These are phyloP conservation scores for Persicaria maculosa DNA, from an alignment of 148 eudicot species.

Conservation along the genomic window DNA sequence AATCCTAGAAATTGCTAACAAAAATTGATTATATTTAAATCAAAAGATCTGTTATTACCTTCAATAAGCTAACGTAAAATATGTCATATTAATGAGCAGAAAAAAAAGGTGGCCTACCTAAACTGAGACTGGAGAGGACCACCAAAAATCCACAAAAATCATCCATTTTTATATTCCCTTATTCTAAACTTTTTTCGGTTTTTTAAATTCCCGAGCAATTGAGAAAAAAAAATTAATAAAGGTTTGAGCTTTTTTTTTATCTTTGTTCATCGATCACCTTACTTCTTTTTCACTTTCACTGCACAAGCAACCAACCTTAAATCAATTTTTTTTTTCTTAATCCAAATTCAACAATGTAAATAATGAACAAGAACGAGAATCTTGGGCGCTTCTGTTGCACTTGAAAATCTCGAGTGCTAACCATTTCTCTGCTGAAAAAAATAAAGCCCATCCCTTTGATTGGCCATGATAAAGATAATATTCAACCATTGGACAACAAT, in stretches of 20 bases:
- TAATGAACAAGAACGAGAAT: neutral
- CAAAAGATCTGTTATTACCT: too few relatives aligned
- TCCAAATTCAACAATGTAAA: neutral
- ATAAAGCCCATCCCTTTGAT: neutral
- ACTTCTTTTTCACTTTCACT: neutral
- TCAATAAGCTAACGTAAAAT: too few relatives aligned
- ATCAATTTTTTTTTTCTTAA: neutral
- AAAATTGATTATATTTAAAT: too few relatives aligned
- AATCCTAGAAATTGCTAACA: too few relatives aligned
- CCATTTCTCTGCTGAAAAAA: neutral
- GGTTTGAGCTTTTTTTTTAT: neutral
- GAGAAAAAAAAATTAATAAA: neutral
- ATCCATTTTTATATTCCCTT: neutral
- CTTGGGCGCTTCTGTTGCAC: conserved; percentile 7
- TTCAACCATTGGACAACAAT: too few relatives aligned
- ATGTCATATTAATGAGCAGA: too few relatives aligned
- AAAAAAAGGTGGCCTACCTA: too few relatives aligned
- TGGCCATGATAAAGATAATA: too few relatives aligned
- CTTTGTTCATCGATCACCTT: neutral
- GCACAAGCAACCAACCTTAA: neutral
- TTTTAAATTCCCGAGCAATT: neutral
- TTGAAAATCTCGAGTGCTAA: neutral
- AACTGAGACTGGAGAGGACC: too few relatives aligned
- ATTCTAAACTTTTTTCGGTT: neutral
- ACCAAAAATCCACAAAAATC: too few relatives aligned